phyloP scores from a whole-genome alignment of 1,284 basidiomycete genomes.

The Termitomyces sp. region DNA sequence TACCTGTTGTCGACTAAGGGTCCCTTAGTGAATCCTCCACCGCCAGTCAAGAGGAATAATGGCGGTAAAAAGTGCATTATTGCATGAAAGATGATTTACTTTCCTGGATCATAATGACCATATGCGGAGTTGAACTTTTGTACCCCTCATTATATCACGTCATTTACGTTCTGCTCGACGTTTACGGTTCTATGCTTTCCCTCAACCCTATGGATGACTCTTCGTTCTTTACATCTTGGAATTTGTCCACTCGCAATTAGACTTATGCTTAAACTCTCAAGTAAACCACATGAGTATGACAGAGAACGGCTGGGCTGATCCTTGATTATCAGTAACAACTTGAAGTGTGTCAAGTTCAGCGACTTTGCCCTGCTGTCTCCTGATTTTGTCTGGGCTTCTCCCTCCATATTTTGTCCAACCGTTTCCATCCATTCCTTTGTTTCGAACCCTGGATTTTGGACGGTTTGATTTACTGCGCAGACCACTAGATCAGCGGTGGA shows the following conservation, averaged over 20 bases:
- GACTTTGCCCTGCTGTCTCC: slow-evolving; percentile 1
- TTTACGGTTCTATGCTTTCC: slow-evolving; percentile 35
- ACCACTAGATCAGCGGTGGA: neutral
- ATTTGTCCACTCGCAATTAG: slow-evolving; percentile 10
- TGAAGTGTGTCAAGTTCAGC: slow-evolving; percentile 6
- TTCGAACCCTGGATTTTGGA: slow-evolving; percentile 2
- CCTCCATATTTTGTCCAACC: slow-evolving; percentile 4
- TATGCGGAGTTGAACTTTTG: slow-evolving; percentile 19
- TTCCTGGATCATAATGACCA: slow-evolving; percentile 2
- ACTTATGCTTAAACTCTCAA: slow-evolving; percentile 6
- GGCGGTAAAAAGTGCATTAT: slow-evolving; percentile 52
- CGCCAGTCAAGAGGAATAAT: slow-evolving; percentile 42
- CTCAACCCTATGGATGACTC: slow-evolving; percentile 15
- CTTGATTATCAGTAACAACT: slow-evolving; percentile 14
- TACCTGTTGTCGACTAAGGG: slow-evolving; percentile 4
- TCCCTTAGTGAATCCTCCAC: slow-evolving; percentile 67
- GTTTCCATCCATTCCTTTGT: slow-evolving; percentile 3
- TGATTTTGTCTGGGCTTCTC: neutral
- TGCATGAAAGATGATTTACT: slow-evolving; percentile 45
- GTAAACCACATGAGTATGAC: slow-evolving; percentile 5
- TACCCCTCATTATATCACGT: slow-evolving; percentile 43
- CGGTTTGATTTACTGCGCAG: slow-evolving; percentile 1
- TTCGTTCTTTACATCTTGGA: slow-evolving; percentile 14
- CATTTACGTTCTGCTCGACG: slow-evolving; percentile 52
- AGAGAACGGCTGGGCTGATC: neutral